Evolutionary conservation across 305 asterid genomes (phyloP).

Genomic region (Fraxinus nigra): DNA sequence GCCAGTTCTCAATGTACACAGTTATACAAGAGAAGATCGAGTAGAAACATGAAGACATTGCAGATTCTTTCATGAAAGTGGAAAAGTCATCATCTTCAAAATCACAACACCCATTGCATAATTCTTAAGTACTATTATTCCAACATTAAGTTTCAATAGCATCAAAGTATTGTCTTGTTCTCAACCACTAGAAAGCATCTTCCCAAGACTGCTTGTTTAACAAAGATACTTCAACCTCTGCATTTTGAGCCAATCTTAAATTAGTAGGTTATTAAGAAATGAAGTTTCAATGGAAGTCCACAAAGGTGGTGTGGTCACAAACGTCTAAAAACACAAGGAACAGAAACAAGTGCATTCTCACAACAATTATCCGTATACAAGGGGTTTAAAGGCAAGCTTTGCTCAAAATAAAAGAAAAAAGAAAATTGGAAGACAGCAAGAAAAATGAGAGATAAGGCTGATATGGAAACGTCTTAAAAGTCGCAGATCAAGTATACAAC

Average conservation of each 20-base stretch:
- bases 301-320: neutral
- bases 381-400: neutral
- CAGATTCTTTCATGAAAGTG: neutral
- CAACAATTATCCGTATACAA: neutral
- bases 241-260: neutral
- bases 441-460: neutral
- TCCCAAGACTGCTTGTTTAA: neutral
- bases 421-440: slow-evolving; percentile 7
- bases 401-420: neutral
- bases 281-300: neutral
- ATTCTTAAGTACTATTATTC: neutral
- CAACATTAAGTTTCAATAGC: neutral
- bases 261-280: neutral
- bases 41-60: neutral
- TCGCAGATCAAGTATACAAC: slow-evolving; percentile 56
- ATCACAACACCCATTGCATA: neutral
- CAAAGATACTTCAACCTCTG: neutral
- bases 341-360: neutral
- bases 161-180: neutral
- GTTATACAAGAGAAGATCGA: neutral
- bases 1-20: neutral
- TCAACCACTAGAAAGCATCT: neutral
- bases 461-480: slow-evolving; percentile 11
- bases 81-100: neutral
- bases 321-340: neutral